phyloP scores from a whole-genome alignment of 345 rosid genomes.

The Eucalyptus rudis region DNA sequence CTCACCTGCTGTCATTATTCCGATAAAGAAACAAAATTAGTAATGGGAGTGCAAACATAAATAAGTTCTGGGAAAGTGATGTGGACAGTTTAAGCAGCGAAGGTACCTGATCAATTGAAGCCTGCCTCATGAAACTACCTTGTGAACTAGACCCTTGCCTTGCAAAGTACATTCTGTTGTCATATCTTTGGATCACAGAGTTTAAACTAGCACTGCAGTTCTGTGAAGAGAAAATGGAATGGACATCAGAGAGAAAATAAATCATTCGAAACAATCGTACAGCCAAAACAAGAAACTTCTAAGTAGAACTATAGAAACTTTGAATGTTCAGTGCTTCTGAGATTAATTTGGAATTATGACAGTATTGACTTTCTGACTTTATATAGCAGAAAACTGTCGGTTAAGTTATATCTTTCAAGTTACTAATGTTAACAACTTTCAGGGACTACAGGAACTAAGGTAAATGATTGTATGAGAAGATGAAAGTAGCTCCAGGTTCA shows the following conservation, averaged over 20 bases:
- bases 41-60: not conserved
- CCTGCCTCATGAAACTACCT: slow-evolving; percentile 65
- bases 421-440: not conserved
- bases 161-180: slow-evolving; percentile 43
- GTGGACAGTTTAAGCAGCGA: not conserved
- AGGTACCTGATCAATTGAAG: slow-evolving; percentile 33
- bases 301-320: not conserved
- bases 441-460: not conserved
- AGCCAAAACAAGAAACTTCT: not conserved
- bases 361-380: not conserved
- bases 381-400: not conserved
- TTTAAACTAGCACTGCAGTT: slow-evolving; percentile 67
- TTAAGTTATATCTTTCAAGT: not conserved
- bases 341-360: not conserved
- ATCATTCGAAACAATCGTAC: not conserved
- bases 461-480: not conserved
- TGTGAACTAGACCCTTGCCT: slow-evolving; percentile 59
- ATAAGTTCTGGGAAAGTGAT: not conserved
- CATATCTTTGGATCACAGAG: slow-evolving; percentile 34
- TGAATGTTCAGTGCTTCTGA: not conserved
- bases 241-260: not conserved
- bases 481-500: not conserved
- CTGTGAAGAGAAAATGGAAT: slow-evolving; percentile 13
- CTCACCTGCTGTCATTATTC: not conserved
- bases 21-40: not conserved